A percentile compares a stretch with the other conserved stretches of the same genome.
Evolutionary conservation across 2,329 filamentous ascomycete species (phyloP).

Genomic region (Reticulascus tulasneorum): DNA sequence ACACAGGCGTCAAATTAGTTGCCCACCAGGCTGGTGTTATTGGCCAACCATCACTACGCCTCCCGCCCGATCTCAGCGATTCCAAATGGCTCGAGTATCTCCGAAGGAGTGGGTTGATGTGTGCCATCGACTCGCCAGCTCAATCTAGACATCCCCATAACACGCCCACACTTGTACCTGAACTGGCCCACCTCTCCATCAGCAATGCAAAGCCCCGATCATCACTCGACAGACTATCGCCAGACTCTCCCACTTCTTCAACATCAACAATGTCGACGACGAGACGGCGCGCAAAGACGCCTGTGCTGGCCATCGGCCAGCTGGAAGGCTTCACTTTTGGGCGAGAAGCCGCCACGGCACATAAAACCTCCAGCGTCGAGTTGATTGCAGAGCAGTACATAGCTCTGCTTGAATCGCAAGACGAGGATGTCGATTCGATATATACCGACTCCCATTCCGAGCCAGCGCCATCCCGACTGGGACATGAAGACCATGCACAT

Average conservation of each 20-base stretch:
- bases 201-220: constrained; percentile 15
- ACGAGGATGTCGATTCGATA: constrained; percentile 29
- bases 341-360: constrained; percentile 18
- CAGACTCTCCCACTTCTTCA: constrained; percentile 13
- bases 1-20: constrained; percentile 8
- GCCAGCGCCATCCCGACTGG: constrained; percentile 16
- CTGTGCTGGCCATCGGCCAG: constrained; percentile 46
- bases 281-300: constrained; percentile 48
- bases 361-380: constrained; percentile 39
- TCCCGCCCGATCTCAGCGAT: constrained; percentile 28
- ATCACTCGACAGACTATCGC: constrained; percentile 11
- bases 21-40: constrained; percentile 11
- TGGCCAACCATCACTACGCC: constrained; percentile 13
- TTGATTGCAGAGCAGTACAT: constrained; percentile 49
- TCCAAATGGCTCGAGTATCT: constrained; percentile 28
- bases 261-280: constrained; percentile 22
- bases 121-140: constrained; percentile 15
- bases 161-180: constrained; percentile 22
- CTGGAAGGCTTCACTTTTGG: constrained; percentile 31
- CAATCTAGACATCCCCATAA: constrained; percentile 19
- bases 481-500: neutral
- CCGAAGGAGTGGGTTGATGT: constrained; percentile 20
- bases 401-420: constrained; percentile 38
- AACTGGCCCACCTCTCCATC: constrained; percentile 32
- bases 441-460: constrained; percentile 23